Conservation (phyloP, 352 stramenopile species). For the Plasmopara muralis region DNA sequence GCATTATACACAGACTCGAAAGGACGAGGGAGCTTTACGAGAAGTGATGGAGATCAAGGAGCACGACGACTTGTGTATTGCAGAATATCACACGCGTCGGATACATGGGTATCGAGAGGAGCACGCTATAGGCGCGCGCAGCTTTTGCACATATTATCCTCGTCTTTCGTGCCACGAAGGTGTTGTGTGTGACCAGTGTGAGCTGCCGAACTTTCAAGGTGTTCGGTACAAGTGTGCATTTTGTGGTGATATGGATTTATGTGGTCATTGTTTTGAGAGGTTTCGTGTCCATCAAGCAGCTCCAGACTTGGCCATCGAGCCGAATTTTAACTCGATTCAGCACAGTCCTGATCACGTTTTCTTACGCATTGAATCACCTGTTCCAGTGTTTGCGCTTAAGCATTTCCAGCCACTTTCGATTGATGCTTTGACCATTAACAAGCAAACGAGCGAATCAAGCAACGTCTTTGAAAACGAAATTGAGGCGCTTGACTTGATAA, state of each 20-base stretch:
- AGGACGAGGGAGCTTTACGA: constrained; percentile 9
- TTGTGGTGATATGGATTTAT: constrained; percentile 69
- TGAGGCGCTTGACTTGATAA: constrained; percentile 5
- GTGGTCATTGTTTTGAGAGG: constrained; percentile 45
- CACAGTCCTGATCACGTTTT: constrained; percentile 60
- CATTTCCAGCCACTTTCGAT: constrained; percentile 39
- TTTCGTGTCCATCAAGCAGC: constrained; percentile 30
- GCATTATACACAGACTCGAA: constrained; percentile 20
- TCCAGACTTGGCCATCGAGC: constrained; percentile 12
- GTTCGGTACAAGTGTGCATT: constrained; percentile 69
- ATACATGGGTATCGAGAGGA: constrained; percentile 2
- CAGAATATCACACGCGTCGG: constrained; percentile 15
- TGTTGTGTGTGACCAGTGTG: constrained; percentile 67
- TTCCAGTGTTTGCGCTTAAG: constrained; percentile 55
- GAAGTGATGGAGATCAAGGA: constrained; percentile 21
- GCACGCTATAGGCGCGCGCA: neutral
- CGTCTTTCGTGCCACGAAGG: constrained; percentile 43
- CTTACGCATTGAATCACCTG: constrained; percentile 47
- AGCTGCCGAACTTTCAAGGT: constrained; percentile 43
- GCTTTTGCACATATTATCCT: constrained; percentile 39
- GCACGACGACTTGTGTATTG: constrained; percentile 22
- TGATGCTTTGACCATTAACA: constrained; percentile 17
- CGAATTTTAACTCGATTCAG: constrained; percentile 20
- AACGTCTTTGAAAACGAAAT: constrained; percentile 1
- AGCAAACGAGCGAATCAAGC: neutral